These are phyloP conservation scores for Dactylonectria estremocensis DNA, from an alignment of 2,329 filamentous ascomycete genomes.

Conservation along the genomic window DNA sequence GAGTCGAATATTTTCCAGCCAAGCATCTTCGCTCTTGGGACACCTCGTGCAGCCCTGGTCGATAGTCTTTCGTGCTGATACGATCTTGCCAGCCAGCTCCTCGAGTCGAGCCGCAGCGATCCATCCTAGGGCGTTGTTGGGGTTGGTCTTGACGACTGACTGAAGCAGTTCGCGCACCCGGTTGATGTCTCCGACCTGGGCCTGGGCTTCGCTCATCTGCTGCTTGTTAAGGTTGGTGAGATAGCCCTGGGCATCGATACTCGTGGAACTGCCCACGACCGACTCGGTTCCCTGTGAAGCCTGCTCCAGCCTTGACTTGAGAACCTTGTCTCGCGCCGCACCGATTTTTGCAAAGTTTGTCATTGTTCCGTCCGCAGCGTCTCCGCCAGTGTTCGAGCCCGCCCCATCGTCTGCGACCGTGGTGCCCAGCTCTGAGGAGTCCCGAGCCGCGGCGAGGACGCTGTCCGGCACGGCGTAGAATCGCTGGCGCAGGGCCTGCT, in stretches of 20 bases:
- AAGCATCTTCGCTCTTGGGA: conserved; percentile 94
- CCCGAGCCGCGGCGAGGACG: conserved; percentile 89
- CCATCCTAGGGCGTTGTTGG: conserved; percentile 94
- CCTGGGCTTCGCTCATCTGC: conserved; percentile 83
- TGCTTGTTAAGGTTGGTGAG: conserved; percentile 91
- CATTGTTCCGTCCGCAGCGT: conserved; percentile 86
- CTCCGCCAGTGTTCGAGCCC: conserved; percentile 52
- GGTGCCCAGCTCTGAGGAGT: conserved; percentile 85
- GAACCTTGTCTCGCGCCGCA: conserved; percentile 93
- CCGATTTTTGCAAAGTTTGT: conserved; percentile 99
- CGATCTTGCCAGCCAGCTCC: conserved; percentile 91
- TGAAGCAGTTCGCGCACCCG: conserved; percentile 93
- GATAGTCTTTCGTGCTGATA: conserved; percentile 90
- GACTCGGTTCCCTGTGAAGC: conserved; percentile 81
- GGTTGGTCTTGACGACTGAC: conserved; percentile 97
- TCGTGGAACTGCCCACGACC: conserved; percentile 85
- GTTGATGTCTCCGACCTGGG: conserved; percentile 94
- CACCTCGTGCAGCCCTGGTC: conserved; percentile 90
- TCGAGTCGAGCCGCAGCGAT: conserved; percentile 94
- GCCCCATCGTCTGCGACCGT: conserved; percentile 87
- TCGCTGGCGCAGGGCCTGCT: conserved; percentile 84
- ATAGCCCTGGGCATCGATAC: conserved; percentile 95
- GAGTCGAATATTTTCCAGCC: conserved; percentile 95
- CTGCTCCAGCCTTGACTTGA: conserved; percentile 94
- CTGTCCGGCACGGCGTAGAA: conserved; percentile 99